Conservation (phyloP, 257 asterid genomes). For the Solanum chiquidenum region DNA sequence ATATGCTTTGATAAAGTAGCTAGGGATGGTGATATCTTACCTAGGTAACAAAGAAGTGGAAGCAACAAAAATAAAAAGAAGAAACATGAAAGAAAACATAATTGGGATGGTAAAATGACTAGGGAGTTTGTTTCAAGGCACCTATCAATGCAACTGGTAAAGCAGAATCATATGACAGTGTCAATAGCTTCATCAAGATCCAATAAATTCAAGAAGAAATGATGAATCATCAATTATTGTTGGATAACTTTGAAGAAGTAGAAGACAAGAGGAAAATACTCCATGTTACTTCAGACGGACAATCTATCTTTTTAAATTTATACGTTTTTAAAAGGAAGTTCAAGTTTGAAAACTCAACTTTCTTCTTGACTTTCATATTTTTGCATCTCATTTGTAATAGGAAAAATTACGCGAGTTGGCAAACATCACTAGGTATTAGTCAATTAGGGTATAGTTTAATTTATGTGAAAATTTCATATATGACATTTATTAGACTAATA, state of each 20-base stretch:
- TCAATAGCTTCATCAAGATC: background rate
- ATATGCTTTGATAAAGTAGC: background rate
- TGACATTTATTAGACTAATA: too few relatives aligned
- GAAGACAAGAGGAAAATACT: background rate
- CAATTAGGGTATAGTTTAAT: too few relatives aligned
- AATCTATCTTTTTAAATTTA: too few relatives aligned
- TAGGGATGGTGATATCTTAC: background rate
- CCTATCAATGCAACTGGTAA: background rate
- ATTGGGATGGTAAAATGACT: background rate
- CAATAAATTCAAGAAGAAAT: background rate
- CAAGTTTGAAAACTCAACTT: background rate
- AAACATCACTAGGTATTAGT: too few relatives aligned
- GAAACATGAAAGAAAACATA: too few relatives aligned
- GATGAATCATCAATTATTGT: background rate
- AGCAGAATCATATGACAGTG: background rate
- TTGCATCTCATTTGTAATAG: background rate
- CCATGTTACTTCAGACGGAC: background rate
- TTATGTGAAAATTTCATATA: too few relatives aligned
- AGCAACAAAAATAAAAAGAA: too few relatives aligned
- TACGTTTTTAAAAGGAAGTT: background rate
- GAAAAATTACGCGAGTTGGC: too few relatives aligned
- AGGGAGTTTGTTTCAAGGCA: background rate
- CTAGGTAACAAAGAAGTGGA: background rate
- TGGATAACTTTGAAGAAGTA: background rate
- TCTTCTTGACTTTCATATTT: background rate